These are phyloP conservation scores for Phytophthora palmivora DNA, from an alignment of 352 stramenopile genomes.

Conservation along the genomic window DNA sequence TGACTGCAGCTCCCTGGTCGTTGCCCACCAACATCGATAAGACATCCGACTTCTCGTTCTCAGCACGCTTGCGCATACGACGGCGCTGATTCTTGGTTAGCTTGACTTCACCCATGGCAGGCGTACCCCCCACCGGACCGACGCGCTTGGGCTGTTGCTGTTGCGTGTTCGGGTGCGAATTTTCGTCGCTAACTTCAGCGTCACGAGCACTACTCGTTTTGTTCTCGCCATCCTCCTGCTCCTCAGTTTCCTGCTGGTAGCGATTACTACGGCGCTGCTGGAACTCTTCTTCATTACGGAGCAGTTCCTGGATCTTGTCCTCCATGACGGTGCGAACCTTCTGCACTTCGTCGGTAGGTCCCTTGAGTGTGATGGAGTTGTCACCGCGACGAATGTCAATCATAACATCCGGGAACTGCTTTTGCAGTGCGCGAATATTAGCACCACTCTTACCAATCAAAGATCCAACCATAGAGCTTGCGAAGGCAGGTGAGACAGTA, in stretches of 20 bases:
- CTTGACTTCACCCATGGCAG: slow-evolving; percentile 47
- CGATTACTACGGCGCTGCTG: slow-evolving; percentile 42
- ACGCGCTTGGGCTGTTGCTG: slow-evolving; percentile 18
- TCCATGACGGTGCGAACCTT: slow-evolving; percentile 71
- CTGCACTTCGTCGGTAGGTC: slow-evolving; percentile 52
- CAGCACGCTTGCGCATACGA: slow-evolving; percentile 77
- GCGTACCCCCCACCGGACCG: slow-evolving; percentile 47
- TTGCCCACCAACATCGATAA: slow-evolving; percentile 67
- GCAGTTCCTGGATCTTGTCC: slow-evolving; percentile 74
- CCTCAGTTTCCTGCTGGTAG: slow-evolving; percentile 46
- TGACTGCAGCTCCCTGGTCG: slow-evolving; percentile 6
- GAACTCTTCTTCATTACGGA: slow-evolving; percentile 58
- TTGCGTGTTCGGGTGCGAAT: slow-evolving; percentile 32
- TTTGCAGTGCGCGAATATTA: slow-evolving; percentile 77
- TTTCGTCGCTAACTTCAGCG: slow-evolving; percentile 41
- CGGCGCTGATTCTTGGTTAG: slow-evolving; percentile 86
- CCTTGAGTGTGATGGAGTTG: slow-evolving; percentile 66
- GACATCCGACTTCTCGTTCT: slow-evolving; percentile 78
- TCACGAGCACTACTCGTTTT: slow-evolving; percentile 22
- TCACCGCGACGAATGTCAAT: slow-evolving; percentile 68
- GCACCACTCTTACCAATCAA: slow-evolving; percentile 83
- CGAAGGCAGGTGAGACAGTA: slow-evolving; percentile 39
- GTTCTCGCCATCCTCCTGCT: slow-evolving; percentile 32
- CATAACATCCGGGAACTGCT: slow-evolving; percentile 62
- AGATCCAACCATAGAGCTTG: slow-evolving; percentile 64